Evolutionary conservation across 2,329 filamentous ascomycete genomes (phyloP).

Genomic region (Fusarium sp.): DNA sequence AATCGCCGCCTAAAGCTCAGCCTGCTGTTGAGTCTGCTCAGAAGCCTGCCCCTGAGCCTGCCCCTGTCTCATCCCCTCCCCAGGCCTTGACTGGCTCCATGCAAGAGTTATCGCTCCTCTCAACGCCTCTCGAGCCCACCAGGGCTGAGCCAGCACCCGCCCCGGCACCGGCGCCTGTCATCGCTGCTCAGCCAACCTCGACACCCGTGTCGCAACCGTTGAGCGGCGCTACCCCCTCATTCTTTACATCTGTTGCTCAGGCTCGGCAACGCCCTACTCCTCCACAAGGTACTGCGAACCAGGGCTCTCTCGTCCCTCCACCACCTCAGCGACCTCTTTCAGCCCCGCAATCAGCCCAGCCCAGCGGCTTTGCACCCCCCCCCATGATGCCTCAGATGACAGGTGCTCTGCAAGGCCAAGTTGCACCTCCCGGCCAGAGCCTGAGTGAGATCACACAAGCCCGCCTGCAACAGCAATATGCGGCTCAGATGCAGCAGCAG

Average conservation of each 20-base stretch:
- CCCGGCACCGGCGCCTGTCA: constrained; percentile 6
- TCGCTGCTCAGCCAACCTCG: constrained; percentile 44
- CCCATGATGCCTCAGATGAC: constrained; percentile 88
- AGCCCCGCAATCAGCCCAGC: constrained; percentile 83
- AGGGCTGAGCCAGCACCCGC: constrained; percentile 51
- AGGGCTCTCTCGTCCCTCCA: constrained; percentile 76
- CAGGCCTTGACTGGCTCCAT: constrained; percentile 73
- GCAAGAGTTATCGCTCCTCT: constrained; percentile 65
- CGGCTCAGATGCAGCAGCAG: constrained; percentile 57
- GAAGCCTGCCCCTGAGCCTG: constrained; percentile 39
- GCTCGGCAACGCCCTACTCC: constrained; percentile 55
- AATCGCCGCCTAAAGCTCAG: constrained; percentile 35
- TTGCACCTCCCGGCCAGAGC: constrained; percentile 80
- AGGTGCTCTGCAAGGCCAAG: constrained; percentile 68
- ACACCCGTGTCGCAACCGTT: constrained; percentile 54
- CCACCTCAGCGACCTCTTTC: constrained; percentile 84
- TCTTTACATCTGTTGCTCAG: constrained; percentile 60
- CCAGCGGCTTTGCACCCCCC: constrained; percentile 76
- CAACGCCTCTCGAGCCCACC: constrained; percentile 62
- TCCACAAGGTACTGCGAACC: constrained; percentile 54
- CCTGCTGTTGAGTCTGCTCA: constrained; percentile 22
- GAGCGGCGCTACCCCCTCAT: constrained; percentile 66
- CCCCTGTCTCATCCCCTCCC: constrained; percentile 41
- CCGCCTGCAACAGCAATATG: constrained; percentile 70
- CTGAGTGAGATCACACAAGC: constrained; percentile 76